Conservation (phyloP, 768 basidiomycete species). For the Megacollybia marginata region DNA sequence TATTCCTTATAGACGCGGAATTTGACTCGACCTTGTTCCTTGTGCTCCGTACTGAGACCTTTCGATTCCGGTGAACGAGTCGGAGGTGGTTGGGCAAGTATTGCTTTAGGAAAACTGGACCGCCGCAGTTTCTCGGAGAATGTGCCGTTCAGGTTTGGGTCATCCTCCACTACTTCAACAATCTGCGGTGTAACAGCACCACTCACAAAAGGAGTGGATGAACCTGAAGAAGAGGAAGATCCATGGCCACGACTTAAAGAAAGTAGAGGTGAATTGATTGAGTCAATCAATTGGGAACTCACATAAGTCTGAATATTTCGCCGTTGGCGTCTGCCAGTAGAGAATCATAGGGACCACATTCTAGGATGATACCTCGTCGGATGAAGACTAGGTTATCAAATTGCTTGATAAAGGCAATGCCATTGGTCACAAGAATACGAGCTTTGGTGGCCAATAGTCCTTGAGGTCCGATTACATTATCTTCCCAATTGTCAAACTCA, state of each 20-base stretch:
- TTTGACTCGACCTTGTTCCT: slow-evolving; percentile 79
- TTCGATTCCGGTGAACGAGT: slow-evolving; percentile 30
- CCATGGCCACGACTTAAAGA: slow-evolving; percentile 38
- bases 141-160: slow-evolving; percentile 15
- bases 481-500: slow-evolving; percentile 23
- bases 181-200: slow-evolving; percentile 27
- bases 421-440: slow-evolving; percentile 81
- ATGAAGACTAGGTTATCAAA: slow-evolving; percentile 73
- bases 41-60: slow-evolving; percentile 61
- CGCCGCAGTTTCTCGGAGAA: slow-evolving; percentile 53
- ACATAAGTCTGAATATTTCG: slow-evolving; percentile 74
- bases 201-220: slow-evolving; percentile 42
- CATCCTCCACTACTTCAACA: slow-evolving; percentile 15
- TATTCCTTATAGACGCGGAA: slow-evolving; percentile 69
- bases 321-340: slow-evolving; percentile 54
- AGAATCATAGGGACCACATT: slow-evolving; percentile 58
- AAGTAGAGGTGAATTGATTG: not conserved
- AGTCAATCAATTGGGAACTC: slow-evolving; percentile 16
- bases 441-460: slow-evolving; percentile 81
- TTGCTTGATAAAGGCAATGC: slow-evolving; percentile 72
- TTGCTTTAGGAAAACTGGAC: slow-evolving; percentile 52
- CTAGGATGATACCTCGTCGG: slow-evolving; percentile 76
- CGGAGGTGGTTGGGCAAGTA: slow-evolving; percentile 33
- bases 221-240: slow-evolving; percentile 35
- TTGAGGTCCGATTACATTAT: slow-evolving; percentile 79